Evolutionary conservation across 176 grass and related monocot genomes (phyloP).

Genomic region (Zoysia japonica): DNA sequence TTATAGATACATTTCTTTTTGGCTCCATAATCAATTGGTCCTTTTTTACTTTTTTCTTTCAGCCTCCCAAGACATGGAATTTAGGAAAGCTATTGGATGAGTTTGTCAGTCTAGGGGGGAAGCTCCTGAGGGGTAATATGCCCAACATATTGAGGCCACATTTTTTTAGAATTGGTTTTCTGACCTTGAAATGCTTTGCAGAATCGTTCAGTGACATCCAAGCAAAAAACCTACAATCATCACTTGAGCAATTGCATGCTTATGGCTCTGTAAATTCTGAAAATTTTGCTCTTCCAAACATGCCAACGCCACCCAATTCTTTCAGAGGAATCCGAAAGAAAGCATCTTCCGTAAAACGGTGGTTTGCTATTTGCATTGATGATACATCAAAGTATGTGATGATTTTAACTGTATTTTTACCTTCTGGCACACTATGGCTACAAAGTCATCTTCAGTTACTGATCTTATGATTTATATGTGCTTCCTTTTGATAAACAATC

Average conservation of each 20-base stretch:
- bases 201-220: constrained; percentile 64
- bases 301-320: constrained; percentile 65
- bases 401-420: constrained; percentile 27
- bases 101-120: constrained; percentile 60
- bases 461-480: constrained; percentile 32
- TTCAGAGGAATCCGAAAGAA: constrained; percentile 86
- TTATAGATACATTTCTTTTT: not conserved
- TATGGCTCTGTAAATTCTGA: constrained; percentile 44
- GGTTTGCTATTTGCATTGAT: constrained; percentile 85
- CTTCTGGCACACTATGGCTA: constrained; percentile 13
- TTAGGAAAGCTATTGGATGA: constrained; percentile 77
- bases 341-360: constrained; percentile 72
- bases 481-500: constrained; percentile 37
- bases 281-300: constrained; percentile 68
- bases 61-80: constrained; percentile 76
- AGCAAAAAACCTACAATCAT: constrained; percentile 56
- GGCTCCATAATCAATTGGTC: constrained; percentile 1
- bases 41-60: constrained; percentile 35
- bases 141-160: constrained; percentile 5
- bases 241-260: constrained; percentile 66
- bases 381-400: constrained; percentile 75
- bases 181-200: constrained; percentile 44
- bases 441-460: not conserved
- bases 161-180: constrained; percentile 7
- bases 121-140: constrained; percentile 64